Evolutionary conservation across 495 filamentous ascomycete species (phyloP).

Genomic region (Darksidea phi): DNA sequence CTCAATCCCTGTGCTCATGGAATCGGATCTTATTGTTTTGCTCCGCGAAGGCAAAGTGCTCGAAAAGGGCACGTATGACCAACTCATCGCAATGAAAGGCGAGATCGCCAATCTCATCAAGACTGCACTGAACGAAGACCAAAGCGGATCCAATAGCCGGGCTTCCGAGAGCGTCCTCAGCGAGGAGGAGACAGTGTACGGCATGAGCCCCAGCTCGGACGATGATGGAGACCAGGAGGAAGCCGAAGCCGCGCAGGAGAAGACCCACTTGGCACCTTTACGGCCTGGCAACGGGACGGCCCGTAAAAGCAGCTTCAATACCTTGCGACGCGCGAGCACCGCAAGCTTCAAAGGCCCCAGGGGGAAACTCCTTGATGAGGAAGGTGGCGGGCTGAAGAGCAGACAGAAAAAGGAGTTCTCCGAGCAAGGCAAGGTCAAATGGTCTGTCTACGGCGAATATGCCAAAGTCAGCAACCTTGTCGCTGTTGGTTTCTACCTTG

Average conservation of each 20-base stretch:
- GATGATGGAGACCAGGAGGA: slow-evolving; percentile 56
- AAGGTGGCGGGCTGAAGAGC: slow-evolving; percentile 67
- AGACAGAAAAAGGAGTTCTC: slow-evolving; percentile 81
- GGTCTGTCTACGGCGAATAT: slow-evolving; percentile 65
- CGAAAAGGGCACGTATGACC: slow-evolving; percentile 85
- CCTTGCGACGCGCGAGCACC: slow-evolving; percentile 83
- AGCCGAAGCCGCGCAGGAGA: slow-evolving; percentile 71
- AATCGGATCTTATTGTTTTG: slow-evolving; percentile 81
- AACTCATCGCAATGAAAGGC: slow-evolving; percentile 90
- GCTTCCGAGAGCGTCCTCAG: slow-evolving; percentile 51
- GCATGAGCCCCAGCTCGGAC: slow-evolving; percentile 41
- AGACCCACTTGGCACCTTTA: slow-evolving; percentile 70
- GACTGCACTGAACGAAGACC: slow-evolving; percentile 66
- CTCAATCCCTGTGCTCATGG: slow-evolving; percentile 85
- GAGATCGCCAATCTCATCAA: slow-evolving; percentile 83
- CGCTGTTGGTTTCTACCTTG: slow-evolving; percentile 78
- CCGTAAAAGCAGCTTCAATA: slow-evolving; percentile 66
- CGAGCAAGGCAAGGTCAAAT: slow-evolving; percentile 96
- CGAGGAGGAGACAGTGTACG: slow-evolving; percentile 58
- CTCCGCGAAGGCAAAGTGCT: slow-evolving; percentile 78
- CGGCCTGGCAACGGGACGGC: slow-evolving; percentile 48
- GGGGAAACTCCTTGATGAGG: slow-evolving; percentile 80
- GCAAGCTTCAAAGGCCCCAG: slow-evolving; percentile 84
- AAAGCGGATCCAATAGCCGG: slow-evolving; percentile 50
- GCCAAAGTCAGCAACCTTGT: slow-evolving; percentile 87